phyloP scores from a whole-genome alignment of 495 filamentous ascomycete species.

The Alectoria sarmentosa region DNA sequence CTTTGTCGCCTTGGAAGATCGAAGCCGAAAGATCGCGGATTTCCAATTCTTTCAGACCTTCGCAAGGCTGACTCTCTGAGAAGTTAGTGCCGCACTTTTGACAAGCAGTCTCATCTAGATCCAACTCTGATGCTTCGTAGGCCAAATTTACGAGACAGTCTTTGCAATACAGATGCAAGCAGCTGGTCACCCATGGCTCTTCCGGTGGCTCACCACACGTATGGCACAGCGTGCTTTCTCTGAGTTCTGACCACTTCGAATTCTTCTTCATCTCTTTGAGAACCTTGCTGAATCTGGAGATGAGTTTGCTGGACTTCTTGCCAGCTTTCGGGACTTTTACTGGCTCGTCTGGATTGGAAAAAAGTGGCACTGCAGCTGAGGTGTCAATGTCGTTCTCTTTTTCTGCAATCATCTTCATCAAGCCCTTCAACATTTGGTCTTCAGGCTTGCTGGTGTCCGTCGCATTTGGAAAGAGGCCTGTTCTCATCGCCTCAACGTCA shows the following conservation, averaged over 20 bases:
- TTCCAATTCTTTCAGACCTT: slow-evolving; percentile 21
- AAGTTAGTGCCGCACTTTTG: slow-evolving; percentile 22
- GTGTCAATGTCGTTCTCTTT: background rate
- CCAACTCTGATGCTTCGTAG: slow-evolving; percentile 22
- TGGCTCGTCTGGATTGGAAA: too few relatives aligned
- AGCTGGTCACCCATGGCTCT: slow-evolving; percentile 37
- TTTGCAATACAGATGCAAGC: slow-evolving; percentile 44
- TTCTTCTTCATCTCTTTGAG: slow-evolving; percentile 28
- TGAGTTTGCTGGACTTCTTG: slow-evolving; percentile 8
- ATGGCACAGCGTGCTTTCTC: slow-evolving; percentile 32
- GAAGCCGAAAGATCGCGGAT: too few relatives aligned
- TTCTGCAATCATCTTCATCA: slow-evolving; percentile 18
- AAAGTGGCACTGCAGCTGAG: background rate
- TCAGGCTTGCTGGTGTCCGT: background rate
- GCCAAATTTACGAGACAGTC: slow-evolving; percentile 36
- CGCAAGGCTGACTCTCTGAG: slow-evolving; percentile 14
- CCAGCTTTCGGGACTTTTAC: too few relatives aligned
- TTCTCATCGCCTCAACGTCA: slow-evolving; percentile 32
- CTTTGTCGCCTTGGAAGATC: too few relatives aligned
- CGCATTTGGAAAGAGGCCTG: too few relatives aligned
- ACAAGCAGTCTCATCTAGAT: slow-evolving; percentile 25
- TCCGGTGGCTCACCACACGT: slow-evolving; percentile 30
- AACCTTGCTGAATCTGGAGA: slow-evolving; percentile 30
- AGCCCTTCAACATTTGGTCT: slow-evolving; percentile 20
- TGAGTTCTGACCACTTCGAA: slow-evolving; percentile 29